Evolutionary conservation across 2,329 filamentous ascomycete genomes (phyloP).

Genomic region (Colletotrichum melonis): DNA sequence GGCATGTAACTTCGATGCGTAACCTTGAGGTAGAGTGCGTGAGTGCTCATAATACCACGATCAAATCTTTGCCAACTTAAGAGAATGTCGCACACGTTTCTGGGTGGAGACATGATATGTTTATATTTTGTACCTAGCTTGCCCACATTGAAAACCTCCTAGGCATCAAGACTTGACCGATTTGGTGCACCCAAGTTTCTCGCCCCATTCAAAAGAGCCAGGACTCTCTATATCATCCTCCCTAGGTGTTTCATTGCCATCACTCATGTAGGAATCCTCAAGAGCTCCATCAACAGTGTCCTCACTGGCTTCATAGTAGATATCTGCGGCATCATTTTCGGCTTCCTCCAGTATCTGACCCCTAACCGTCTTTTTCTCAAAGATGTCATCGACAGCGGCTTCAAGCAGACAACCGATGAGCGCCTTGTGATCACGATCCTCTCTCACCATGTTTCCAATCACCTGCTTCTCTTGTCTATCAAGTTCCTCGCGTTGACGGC

Average conservation of each 20-base stretch:
- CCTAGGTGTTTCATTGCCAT: not conserved
- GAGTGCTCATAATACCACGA: not conserved
- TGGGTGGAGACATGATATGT: not conserved
- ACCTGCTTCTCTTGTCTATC: slow-evolving; percentile 46
- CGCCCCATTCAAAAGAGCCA: not conserved
- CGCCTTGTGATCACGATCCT: slow-evolving; percentile 43
- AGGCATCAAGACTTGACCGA: not conserved
- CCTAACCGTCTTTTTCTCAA: not conserved
- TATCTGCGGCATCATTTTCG: not conserved
- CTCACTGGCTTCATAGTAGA: not conserved
- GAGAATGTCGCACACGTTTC: not conserved
- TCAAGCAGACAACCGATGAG: slow-evolving; percentile 45
- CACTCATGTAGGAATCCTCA: not conserved
- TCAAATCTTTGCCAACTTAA: not conserved
- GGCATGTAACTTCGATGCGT: too few species aligned
- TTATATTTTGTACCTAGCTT: not conserved
- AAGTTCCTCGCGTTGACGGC: slow-evolving; percentile 47
- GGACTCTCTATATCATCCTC: not conserved
- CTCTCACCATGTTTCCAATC: slow-evolving; percentile 41
- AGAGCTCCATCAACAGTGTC: not conserved
- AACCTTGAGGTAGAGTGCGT: not conserved
- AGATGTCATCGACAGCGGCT: slow-evolving; percentile 38
- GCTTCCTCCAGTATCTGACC: not conserved
- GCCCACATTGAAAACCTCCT: too few species aligned
- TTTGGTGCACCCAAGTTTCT: not conserved